phyloP scores from a whole-genome alignment of 352 stramenopile species.

The Pythium aquatile region DNA sequence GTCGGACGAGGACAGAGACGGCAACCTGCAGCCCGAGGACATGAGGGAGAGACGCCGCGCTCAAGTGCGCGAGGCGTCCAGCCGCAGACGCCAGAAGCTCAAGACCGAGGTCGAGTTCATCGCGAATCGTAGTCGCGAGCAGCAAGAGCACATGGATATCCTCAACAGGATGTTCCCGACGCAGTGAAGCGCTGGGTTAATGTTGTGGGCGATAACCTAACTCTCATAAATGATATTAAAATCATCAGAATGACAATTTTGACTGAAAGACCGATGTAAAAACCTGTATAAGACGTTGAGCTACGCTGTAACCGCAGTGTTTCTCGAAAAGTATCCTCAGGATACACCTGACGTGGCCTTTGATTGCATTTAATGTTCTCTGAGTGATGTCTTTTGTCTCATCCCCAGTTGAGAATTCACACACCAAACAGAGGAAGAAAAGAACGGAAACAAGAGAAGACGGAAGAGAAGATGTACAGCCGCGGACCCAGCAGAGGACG shows the following conservation, averaged over 20 bases:
- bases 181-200: not conserved
- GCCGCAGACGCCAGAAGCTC: constrained; percentile 12
- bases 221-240: too few relatives aligned
- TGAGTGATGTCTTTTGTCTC: not conserved
- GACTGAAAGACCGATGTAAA: not conserved
- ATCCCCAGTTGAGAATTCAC: not conserved
- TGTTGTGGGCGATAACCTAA: too few relatives aligned
- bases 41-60: constrained; percentile 13
- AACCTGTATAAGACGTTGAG: not conserved
- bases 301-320: not conserved
- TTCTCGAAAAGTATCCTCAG: not conserved
- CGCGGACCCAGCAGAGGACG: not conserved
- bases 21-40: not conserved
- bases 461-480: not conserved
- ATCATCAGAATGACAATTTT: too few relatives aligned
- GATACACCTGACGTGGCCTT: not conserved
- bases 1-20: constrained; percentile 5
- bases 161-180: constrained; percentile 2
- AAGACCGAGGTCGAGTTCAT: constrained; percentile 11
- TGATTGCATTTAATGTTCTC: not conserved
- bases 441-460: not conserved
- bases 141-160: constrained; percentile 6
- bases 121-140: not conserved
- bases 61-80: constrained; percentile 13
- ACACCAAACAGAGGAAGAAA: not conserved